These are phyloP conservation scores for Lentinula novae-zelandiae DNA, from an alignment of 1,284 basidiomycete genomes.

Conservation along the genomic window DNA sequence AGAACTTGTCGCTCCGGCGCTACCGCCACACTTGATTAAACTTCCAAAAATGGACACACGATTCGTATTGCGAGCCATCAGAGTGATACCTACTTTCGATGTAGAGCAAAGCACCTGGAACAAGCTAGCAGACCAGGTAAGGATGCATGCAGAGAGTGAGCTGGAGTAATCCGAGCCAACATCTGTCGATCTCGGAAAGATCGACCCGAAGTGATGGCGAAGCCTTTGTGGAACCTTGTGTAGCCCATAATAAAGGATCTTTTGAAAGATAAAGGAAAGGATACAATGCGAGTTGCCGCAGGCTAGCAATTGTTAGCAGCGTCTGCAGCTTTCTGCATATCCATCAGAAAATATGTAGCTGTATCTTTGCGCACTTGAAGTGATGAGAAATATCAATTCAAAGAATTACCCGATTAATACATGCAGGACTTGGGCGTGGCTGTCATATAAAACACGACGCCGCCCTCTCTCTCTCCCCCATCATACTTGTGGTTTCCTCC, in stretches of 20 bases:
- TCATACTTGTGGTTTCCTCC: not conserved
- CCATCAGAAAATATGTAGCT: not conserved
- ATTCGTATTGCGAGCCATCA: constrained; percentile 47
- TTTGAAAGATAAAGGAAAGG: not conserved
- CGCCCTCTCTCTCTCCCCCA: not conserved
- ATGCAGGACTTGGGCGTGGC: not conserved
- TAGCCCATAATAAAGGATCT: constrained; percentile 1
- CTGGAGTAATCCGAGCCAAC: not conserved
- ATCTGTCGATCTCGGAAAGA: constrained; percentile 3
- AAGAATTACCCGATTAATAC: constrained; percentile 7
- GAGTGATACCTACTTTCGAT: constrained; percentile 40
- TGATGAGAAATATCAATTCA: not conserved
- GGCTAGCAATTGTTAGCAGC: not conserved
- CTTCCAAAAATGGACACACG: constrained; percentile 32
- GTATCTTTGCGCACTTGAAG: not conserved
- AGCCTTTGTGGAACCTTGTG: not conserved
- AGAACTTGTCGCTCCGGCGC: constrained; percentile 33
- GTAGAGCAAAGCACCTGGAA: constrained; percentile 47
- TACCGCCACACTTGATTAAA: constrained; percentile 31
- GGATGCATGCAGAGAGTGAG: constrained; percentile 12
- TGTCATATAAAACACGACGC: constrained; percentile 3
- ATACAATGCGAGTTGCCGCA: not conserved
- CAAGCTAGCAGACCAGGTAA: constrained; percentile 29
- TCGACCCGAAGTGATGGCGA: not conserved
- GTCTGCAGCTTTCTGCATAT: not conserved